Conservation (phyloP, 2,329 filamentous ascomycete genomes). For the Xylariales sp. region DNA sequence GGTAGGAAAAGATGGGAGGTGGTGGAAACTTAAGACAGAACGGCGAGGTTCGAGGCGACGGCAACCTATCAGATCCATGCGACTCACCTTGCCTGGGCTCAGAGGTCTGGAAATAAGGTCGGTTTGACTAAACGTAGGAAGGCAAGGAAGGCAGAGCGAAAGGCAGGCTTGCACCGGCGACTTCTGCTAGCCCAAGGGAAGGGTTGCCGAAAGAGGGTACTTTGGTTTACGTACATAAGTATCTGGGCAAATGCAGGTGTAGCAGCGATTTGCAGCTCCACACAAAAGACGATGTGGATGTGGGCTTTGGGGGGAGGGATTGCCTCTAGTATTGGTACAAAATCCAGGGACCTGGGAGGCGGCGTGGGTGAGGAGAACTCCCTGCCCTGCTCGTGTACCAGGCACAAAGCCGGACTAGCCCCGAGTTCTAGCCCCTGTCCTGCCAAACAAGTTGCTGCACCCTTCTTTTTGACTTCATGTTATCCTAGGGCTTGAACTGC, state of each 20-base stretch:
- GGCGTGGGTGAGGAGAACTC: not conserved
- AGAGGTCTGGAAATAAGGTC: not conserved
- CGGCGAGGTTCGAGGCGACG: constrained; percentile 5
- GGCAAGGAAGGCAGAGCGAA: too few relatives aligned
- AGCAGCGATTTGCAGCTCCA: constrained; percentile 6
- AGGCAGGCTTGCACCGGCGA: constrained; percentile 3
- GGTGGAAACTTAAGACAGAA: constrained; percentile 7
- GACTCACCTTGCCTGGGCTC: too few relatives aligned
- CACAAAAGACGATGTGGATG: constrained; percentile 5
- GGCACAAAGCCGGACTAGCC: constrained; percentile 1
- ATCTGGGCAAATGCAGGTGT: constrained; percentile 8
- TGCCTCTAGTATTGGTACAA: constrained; percentile 2
- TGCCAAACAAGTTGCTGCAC: constrained; percentile 5
- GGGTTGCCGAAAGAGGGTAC: constrained; percentile 2
- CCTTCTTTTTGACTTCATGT: constrained; percentile 8
- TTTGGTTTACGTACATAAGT: constrained; percentile 3
- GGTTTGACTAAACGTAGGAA: too few relatives aligned
- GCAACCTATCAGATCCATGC: constrained; percentile 7
- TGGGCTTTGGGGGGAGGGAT: constrained; percentile 6
- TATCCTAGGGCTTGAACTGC: too few relatives aligned
- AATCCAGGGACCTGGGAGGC: constrained; percentile 5
- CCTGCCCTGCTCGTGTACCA: constrained; percentile 1
- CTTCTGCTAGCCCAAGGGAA: constrained; percentile 4
- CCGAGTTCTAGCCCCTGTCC: not conserved
- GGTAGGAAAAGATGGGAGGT: constrained; percentile 16